A percentile compares a stretch with the other conserved stretches of the same genome.
phyloP scores from a whole-genome alignment of 2,329 filamentous ascomycete genomes.

The Aaosphaeria arxii region DNA sequence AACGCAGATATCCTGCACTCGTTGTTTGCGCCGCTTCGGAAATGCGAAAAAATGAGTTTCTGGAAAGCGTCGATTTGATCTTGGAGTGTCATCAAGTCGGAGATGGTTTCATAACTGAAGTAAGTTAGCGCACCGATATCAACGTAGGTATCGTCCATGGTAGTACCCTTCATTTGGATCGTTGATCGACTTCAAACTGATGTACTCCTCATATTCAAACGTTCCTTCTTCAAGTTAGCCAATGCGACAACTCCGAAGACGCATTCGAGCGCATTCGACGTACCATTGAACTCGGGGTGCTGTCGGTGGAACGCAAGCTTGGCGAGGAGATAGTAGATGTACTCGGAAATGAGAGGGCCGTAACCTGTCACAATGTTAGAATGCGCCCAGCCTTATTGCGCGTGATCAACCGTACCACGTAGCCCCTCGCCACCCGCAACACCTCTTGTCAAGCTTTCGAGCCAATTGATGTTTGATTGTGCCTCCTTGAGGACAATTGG shows the following conservation, averaged over 20 bases:
- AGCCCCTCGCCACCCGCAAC: conserved; percentile 74
- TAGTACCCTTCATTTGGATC: conserved; percentile 91
- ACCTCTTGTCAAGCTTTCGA: conserved; percentile 86
- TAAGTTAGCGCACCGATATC: conserved; percentile 5
- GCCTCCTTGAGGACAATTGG: conserved; percentile 81
- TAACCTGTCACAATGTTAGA: conserved; percentile 56
- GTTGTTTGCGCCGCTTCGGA: conserved; percentile 86
- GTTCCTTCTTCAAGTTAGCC: conserved; percentile 51
- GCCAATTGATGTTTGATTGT: conserved; percentile 83
- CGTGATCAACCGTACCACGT: conserved; percentile 55
- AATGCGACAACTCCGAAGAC: not conserved
- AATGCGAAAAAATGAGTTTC: conserved; percentile 97
- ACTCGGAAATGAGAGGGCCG: conserved; percentile 89
- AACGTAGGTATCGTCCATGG: not conserved
- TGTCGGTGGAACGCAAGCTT: conserved; percentile 97
- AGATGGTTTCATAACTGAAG: conserved; percentile 78
- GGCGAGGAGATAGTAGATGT: conserved; percentile 90
- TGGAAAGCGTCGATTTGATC: conserved; percentile 99
- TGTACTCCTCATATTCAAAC: conserved; percentile 99
- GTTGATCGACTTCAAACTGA: conserved; percentile 95
- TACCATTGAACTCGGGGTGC: conserved; percentile 95
- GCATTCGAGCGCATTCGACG: conserved; percentile 6
- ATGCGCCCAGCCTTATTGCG: not conserved
- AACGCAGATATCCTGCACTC: conserved; percentile 94
- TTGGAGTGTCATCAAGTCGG: conserved; percentile 92